Base-by-base conservation (phyloP, 108 stramenopile species). In the Pelagomonas calceolata region DNA sequence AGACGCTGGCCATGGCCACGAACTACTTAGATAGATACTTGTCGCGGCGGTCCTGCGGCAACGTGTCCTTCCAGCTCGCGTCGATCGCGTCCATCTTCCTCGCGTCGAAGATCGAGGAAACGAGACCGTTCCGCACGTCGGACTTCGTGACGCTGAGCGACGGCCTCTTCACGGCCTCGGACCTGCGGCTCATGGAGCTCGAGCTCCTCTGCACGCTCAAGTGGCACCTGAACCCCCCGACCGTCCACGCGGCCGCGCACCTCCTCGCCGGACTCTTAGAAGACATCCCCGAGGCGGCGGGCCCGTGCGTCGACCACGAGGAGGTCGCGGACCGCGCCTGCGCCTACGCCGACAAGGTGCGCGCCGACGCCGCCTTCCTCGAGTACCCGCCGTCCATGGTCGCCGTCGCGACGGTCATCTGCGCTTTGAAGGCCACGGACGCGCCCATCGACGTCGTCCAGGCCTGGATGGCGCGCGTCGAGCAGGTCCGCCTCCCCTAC, bases 161-260 rank as follows among this genome's bases (percentile, higher is more conserved):
- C 31, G 71, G 71, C 33, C 29, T 64, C 63, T 71, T 64, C 34
- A 32, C 30, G 7, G 71, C 64, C 64, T 34, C 32, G 14, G 71
- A 71, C 65, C 64, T 71, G 34, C 64, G 64, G 71, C 71, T 71
- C 34, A 71, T 71, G 71, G 71, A 71, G 34, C 71, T 71, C 64
- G 71, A 71, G 64, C 63, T 71, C 30, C 71, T 71, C 36, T 64
- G 71, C 34, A 64, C 39, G 63, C 64, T 71, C 71, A 63, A 71
- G 71, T 71, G 71, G 71, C 34, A 71, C 29, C 63, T 71, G 51
- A 36, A 34, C 29, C 71, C 71, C 34, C 63, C 64, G 34, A 71
- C 71, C 12, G 63, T 51, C 21, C 63, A 65, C 63, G 36, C 63
- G 71, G 35, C 63, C 34, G 36, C 65, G 63, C 30, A 63, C 34